Conservation (phyloP, 306 rosid species). For the Cucurbita pepo region DNA sequence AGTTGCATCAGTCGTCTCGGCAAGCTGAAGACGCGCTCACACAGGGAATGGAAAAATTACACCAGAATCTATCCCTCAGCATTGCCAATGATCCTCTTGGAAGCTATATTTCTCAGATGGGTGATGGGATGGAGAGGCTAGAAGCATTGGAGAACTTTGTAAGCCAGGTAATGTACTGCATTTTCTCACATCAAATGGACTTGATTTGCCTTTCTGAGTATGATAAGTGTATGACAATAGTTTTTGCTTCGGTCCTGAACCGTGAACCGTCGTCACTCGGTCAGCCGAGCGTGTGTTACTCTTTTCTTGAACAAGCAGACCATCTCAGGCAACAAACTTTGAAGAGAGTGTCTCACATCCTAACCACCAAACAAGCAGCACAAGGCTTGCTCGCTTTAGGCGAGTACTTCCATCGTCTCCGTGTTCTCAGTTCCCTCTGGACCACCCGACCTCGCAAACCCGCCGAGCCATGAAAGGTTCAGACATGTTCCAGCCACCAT, state of each 20-base stretch:
- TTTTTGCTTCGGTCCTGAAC: neutral
- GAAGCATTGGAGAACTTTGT: slow-evolving; percentile 62
- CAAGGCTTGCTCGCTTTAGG: slow-evolving; percentile 58
- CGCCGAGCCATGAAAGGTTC: neutral
- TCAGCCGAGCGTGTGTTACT: slow-evolving; percentile 10
- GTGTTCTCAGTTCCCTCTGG: slow-evolving; percentile 65
- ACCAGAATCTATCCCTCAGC: slow-evolving; percentile 41
- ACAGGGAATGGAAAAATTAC: slow-evolving; percentile 72
- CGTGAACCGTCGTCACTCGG: neutral
- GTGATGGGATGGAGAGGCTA: slow-evolving; percentile 37
- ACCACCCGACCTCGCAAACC: slow-evolving; percentile 33
- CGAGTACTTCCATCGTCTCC: slow-evolving; percentile 63
- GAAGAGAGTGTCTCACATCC: slow-evolving; percentile 43
- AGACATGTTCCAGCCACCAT: neutral
- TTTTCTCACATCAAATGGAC: neutral
- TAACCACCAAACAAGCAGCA: slow-evolving; percentile 50
- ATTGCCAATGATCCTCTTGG: slow-evolving; percentile 29
- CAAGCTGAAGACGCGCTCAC: slow-evolving; percentile 89
- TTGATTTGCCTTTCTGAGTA: neutral
- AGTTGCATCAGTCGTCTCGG: slow-evolving; percentile 46
- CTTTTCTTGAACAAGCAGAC: slow-evolving; percentile 50
- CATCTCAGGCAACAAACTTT: slow-evolving; percentile 68
- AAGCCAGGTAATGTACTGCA: slow-evolving; percentile 42
- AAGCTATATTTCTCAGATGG: slow-evolving; percentile 38
- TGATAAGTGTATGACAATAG: neutral